Percentiles rank a stretch among this genome's conserved stretches.
Evolutionary conservation across 805 yeast genomes (phyloP).

Genomic region (Priceomyces medius): DNA sequence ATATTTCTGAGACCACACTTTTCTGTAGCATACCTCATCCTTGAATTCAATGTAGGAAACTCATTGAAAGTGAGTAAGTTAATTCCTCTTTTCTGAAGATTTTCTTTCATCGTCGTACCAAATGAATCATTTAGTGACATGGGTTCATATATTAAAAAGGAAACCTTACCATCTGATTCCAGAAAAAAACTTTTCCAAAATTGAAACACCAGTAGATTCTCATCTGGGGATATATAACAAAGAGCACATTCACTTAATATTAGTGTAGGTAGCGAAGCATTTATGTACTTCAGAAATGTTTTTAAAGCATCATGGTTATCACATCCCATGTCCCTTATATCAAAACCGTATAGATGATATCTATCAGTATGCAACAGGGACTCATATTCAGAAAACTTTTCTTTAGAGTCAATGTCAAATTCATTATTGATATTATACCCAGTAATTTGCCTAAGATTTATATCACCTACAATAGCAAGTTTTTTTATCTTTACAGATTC

Average conservation of each 20-base stretch:
- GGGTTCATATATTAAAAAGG: constrained; percentile 65
- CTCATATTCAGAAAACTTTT: constrained; percentile 21
- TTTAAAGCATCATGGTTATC: constrained; percentile 5
- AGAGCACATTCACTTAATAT: constrained; percentile 74
- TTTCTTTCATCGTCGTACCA: constrained; percentile 66
- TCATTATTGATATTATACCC: constrained; percentile 9
- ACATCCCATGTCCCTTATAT: constrained; percentile 42
- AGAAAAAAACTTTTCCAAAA: constrained; percentile 37
- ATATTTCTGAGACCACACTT: constrained; percentile 27
- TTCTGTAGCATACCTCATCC: constrained; percentile 21
- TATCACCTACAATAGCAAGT: constrained; percentile 39
- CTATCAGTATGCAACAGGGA: constrained; percentile 33
- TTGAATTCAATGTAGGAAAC: constrained; percentile 44
- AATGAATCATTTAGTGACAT: constrained; percentile 61
- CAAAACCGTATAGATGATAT: constrained; percentile 57
- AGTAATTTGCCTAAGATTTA: constrained; percentile 26
- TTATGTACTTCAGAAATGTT: constrained; percentile 18
- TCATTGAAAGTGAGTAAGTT: constrained; percentile 55
- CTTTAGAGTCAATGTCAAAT: constrained; percentile 14
- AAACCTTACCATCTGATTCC: constrained; percentile 10
- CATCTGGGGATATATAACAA: constrained; percentile 60
- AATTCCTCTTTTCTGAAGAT: constrained; percentile 60
- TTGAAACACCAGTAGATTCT: constrained; percentile 44
- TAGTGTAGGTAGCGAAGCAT: constrained; percentile 51
- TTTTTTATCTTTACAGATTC: constrained; percentile 53